These are phyloP conservation scores for Tricharina praecox DNA, from an alignment of 495 filamentous ascomycete genomes.

Conservation along the genomic window DNA sequence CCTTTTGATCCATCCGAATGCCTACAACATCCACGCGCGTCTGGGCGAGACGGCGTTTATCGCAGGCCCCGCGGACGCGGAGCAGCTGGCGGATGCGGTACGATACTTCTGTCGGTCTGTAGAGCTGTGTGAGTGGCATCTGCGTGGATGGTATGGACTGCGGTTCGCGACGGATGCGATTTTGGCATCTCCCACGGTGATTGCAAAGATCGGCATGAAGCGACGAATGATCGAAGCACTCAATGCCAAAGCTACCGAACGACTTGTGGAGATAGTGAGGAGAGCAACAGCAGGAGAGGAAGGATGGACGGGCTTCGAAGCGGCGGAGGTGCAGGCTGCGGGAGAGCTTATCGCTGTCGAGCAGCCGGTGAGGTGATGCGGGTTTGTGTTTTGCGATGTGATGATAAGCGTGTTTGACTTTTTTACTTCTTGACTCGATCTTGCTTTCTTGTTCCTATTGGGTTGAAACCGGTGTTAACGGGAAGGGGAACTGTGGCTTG, in stretches of 20 bases:
- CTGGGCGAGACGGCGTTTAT: slow-evolving; percentile 70
- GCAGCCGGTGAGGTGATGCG: background rate
- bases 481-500: too few species aligned
- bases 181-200: background rate
- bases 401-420: too few species aligned
- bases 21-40: slow-evolving; percentile 91
- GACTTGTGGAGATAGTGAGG: slow-evolving; percentile 59
- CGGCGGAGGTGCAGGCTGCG: slow-evolving; percentile 61
- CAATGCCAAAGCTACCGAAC: slow-evolving; percentile 52
- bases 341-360: slow-evolving; percentile 47
- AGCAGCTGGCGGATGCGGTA: slow-evolving; percentile 49
- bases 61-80: slow-evolving; percentile 30
- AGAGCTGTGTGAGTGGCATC: slow-evolving; percentile 82
- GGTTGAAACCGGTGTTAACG: too few species aligned
- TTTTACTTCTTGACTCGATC: too few species aligned
- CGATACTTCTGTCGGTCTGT: slow-evolving; percentile 75
- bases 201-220: slow-evolving; percentile 14
- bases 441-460: too few species aligned
- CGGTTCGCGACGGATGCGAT: slow-evolving; percentile 45
- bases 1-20: slow-evolving; percentile 70
- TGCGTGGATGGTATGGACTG: slow-evolving; percentile 83
- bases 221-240: slow-evolving; percentile 42
- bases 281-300: slow-evolving; percentile 40
- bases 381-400: too few species aligned
- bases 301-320: slow-evolving; percentile 55